Evolutionary conservation across 1,284 basidiomycete species (phyloP).

Genomic region (Heliocybe sulcata): DNA sequence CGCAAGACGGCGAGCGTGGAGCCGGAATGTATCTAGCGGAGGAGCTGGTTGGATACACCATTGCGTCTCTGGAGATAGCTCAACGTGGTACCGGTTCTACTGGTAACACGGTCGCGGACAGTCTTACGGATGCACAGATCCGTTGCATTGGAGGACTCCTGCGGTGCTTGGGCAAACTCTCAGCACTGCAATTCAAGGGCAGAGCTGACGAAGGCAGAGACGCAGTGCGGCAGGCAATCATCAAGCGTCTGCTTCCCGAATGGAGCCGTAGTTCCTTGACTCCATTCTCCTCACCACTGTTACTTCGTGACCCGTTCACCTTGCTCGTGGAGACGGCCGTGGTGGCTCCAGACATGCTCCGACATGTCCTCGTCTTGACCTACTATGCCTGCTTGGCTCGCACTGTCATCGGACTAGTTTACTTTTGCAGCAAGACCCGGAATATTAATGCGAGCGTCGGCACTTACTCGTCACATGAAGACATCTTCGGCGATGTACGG

Average conservation of each 20-base stretch:
- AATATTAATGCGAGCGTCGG: conserved; percentile 19
- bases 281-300: conserved; percentile 70
- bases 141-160: conserved; percentile 75
- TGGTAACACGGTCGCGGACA: conserved; percentile 58
- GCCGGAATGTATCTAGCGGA: conserved; percentile 83
- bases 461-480: conserved; percentile 29
- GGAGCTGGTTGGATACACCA: conserved; percentile 85
- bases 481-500: conserved; percentile 72
- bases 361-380: conserved; percentile 76
- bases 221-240: conserved; percentile 74
- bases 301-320: conserved; percentile 83
- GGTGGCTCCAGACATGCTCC: conserved; percentile 81
- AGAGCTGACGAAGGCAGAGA: conserved; percentile 65
- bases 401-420: conserved; percentile 76
- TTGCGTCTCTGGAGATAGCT: conserved; percentile 77
- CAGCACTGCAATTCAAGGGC: conserved; percentile 58
- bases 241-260: conserved; percentile 83
- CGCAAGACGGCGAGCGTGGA: conserved; percentile 64
- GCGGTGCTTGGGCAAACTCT: conserved; percentile 61
- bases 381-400: conserved; percentile 88
- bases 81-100: conserved; percentile 57
- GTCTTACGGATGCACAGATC: conserved; percentile 70
- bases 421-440: conserved; percentile 66
- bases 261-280: conserved; percentile 80
- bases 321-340: conserved; percentile 85